phyloP scores from a whole-genome alignment of 2,329 filamentous ascomycete genomes.

The Arthrobotrys musiformis region DNA sequence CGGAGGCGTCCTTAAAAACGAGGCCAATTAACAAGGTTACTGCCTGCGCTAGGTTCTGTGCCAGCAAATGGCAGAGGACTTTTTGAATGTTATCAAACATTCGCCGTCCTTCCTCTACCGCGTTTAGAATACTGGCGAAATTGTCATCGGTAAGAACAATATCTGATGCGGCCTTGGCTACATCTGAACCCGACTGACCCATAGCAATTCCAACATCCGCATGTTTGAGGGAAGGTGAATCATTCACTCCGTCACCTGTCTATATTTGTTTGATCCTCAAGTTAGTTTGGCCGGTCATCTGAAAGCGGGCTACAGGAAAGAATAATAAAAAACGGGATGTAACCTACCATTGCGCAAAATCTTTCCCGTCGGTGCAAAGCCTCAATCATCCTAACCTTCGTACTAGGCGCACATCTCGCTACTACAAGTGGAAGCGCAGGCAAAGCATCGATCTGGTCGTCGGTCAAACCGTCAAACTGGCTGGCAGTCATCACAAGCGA shows the following conservation, averaged over 20 bases:
- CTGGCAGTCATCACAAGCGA: conserved; percentile 78
- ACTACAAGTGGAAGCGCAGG: conserved; percentile 82
- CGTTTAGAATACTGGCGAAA: conserved; percentile 86
- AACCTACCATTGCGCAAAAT: conserved; percentile 77
- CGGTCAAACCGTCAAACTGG: conserved; percentile 80
- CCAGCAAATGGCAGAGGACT: conserved; percentile 81
- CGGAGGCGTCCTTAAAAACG: conserved; percentile 77
- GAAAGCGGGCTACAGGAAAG: not conserved
- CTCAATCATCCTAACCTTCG: conserved; percentile 91
- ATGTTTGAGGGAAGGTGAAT: conserved; percentile 80
- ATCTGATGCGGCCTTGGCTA: conserved; percentile 78
- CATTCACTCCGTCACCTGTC: conserved; percentile 90
- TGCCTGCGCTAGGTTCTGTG: conserved; percentile 85
- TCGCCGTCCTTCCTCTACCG: conserved; percentile 81
- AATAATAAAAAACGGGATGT: not conserved
- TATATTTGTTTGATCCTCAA: not conserved
- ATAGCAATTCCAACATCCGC: conserved; percentile 90
- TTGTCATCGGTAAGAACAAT: conserved; percentile 84
- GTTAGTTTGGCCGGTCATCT: not conserved
- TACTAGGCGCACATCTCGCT: conserved; percentile 83
- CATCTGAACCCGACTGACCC: conserved; percentile 82
- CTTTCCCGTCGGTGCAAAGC: conserved; percentile 80
- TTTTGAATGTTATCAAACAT: conserved; percentile 93
- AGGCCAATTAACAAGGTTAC: conserved; percentile 82
- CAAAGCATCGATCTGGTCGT: conserved; percentile 78